Conservation (phyloP, 306 rosid genomes). For the Fragaria nilgerrensis region DNA sequence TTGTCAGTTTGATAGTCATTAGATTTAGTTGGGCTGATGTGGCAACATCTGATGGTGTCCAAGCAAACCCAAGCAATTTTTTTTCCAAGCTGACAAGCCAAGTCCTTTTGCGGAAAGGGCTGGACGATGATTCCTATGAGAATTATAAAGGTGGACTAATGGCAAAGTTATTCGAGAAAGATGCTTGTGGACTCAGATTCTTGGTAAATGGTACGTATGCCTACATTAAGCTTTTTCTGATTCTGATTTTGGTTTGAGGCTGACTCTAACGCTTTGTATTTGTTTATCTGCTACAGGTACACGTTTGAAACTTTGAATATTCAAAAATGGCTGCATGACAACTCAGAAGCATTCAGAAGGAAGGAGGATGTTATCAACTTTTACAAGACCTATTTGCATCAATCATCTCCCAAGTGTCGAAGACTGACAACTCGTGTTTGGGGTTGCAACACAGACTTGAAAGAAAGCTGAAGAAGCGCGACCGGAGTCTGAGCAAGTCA, state of each 20-base stretch:
- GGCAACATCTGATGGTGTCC: too few species aligned
- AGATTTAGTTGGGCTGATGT: too few species aligned
- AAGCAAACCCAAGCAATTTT: too few species aligned
- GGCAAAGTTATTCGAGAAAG: slow-evolving; percentile 86
- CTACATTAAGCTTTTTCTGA: neutral
- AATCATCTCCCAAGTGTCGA: slow-evolving; percentile 65
- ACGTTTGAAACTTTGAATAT: slow-evolving; percentile 62
- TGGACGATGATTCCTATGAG: slow-evolving; percentile 70
- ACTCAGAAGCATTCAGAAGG: slow-evolving; percentile 52
- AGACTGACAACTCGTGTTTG: slow-evolving; percentile 68
- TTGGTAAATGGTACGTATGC: slow-evolving; percentile 56
- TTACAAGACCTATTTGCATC: slow-evolving; percentile 59
- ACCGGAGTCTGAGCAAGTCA: slow-evolving; percentile 36
- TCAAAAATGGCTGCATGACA: slow-evolving; percentile 75
- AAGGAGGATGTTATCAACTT: slow-evolving; percentile 63
- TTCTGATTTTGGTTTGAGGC: neutral
- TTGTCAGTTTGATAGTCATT: too few species aligned
- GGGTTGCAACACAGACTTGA: slow-evolving; percentile 77
- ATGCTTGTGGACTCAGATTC: slow-evolving; percentile 84
- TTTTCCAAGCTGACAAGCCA: too few species aligned
- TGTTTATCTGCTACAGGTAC: slow-evolving; percentile 52
- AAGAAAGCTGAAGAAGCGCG: slow-evolving; percentile 50
- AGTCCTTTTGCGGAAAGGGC: slow-evolving; percentile 51
- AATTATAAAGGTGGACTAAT: slow-evolving; percentile 70
- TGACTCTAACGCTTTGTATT: neutral